Conservation (phyloP, 2,329 filamentous ascomycete species). For the Phyllosticta citrichinensis region DNA sequence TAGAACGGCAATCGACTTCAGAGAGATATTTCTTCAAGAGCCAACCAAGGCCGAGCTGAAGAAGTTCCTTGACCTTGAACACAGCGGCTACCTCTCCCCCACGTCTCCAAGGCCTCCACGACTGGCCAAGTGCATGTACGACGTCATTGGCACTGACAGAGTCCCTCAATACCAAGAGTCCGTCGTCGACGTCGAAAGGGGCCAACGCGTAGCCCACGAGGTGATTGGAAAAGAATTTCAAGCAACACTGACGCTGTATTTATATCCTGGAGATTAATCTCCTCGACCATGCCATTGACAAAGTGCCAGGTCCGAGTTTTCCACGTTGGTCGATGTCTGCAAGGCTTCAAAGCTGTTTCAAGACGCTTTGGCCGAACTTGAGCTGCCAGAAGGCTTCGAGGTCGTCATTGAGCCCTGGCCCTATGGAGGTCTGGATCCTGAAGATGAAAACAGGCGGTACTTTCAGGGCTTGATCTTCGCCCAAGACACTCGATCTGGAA, state of each 20-base stretch:
- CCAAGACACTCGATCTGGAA: slow-evolving; percentile 35
- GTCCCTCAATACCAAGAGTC: slow-evolving; percentile 47
- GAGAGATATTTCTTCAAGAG: slow-evolving; percentile 43
- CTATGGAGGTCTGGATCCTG: slow-evolving; percentile 43
- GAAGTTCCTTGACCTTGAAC: slow-evolving; percentile 39
- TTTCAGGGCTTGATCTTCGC: slow-evolving; percentile 48
- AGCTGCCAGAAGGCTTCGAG: slow-evolving; percentile 46
- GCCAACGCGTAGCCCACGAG: slow-evolving; percentile 34
- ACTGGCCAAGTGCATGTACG: slow-evolving; percentile 46
- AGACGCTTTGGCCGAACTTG: slow-evolving; percentile 40
- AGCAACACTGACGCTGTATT: slow-evolving; percentile 38
- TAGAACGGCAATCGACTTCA: slow-evolving; percentile 33
- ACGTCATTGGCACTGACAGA: slow-evolving; percentile 43
- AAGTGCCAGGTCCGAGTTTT: slow-evolving; percentile 32
- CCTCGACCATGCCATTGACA: neutral
- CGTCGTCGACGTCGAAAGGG: slow-evolving; percentile 37
- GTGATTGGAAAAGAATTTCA: slow-evolving; percentile 39
- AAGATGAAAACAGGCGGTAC: slow-evolving; percentile 39
- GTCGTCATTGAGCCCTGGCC: slow-evolving; percentile 48
- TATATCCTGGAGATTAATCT: neutral
- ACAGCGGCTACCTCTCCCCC: slow-evolving; percentile 28
- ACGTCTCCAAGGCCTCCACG: slow-evolving; percentile 37
- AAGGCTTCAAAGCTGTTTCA: slow-evolving; percentile 44
- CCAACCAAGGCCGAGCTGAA: slow-evolving; percentile 40
- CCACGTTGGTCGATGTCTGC: slow-evolving; percentile 38